A percentile compares a stretch with the other conserved stretches of the same genome.
phyloP scores from a whole-genome alignment of 306 rosid genomes.

The Trifolium pratense region DNA sequence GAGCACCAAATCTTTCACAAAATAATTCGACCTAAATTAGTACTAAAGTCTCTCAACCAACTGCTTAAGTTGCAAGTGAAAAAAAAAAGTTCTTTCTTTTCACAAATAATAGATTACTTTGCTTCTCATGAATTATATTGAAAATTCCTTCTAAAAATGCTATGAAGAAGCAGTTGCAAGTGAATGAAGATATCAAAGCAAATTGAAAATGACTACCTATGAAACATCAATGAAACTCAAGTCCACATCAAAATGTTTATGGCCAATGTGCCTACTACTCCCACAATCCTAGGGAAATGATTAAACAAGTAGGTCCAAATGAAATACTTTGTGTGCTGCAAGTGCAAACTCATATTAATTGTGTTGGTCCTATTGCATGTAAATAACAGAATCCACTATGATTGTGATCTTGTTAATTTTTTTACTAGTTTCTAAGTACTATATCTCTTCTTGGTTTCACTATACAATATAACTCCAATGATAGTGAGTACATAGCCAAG shows the following conservation, averaged over 20 bases:
- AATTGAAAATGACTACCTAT: conserved; percentile 20
- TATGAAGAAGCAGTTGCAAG: conserved; percentile 12
- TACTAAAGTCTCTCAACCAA: too few species aligned
- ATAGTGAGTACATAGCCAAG: conserved; percentile 54
- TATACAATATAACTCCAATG: conserved; percentile 52
- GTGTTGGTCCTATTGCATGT: conserved; percentile 1
- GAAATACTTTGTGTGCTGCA: conserved; percentile 1
- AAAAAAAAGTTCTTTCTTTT: conserved; percentile 14
- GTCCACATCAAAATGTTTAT: neutral
- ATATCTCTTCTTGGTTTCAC: conserved; percentile 55
- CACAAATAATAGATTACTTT: conserved; percentile 9
- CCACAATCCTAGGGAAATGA: neutral
- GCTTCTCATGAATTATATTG: neutral
- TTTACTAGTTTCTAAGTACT: conserved; percentile 14
- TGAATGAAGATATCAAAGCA: conserved; percentile 12
- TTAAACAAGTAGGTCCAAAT: neutral
- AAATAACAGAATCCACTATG: neutral
- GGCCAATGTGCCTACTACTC: neutral
- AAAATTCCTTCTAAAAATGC: neutral
- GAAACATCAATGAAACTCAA: conserved; percentile 2
- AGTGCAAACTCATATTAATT: conserved; percentile 26
- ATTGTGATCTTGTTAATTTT: neutral
- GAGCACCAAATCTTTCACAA: too few species aligned
- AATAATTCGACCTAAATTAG: too few species aligned
- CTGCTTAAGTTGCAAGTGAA: too few species aligned